Evolutionary conservation across 176 grass and related monocot genomes (phyloP).

Genomic region (Cenchrus purpureus): DNA sequence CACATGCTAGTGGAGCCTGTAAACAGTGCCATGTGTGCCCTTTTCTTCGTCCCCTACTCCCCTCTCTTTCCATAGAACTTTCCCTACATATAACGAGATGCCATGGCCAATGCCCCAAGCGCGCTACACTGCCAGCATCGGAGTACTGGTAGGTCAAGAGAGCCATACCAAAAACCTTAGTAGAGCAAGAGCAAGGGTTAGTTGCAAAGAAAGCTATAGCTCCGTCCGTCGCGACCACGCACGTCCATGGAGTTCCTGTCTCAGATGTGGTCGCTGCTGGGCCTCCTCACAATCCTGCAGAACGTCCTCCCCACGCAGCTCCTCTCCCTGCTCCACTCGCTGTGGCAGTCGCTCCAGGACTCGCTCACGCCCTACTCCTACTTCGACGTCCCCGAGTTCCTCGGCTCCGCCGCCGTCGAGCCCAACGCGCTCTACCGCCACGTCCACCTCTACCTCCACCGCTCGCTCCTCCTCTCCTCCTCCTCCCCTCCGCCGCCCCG

Average conservation of each 20-base stretch:
- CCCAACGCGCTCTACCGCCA: constrained; percentile 93
- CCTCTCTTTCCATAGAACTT: constrained; percentile 17
- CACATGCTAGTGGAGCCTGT: neutral
- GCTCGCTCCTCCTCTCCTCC: constrained; percentile 74
- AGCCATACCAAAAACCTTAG: constrained; percentile 5
- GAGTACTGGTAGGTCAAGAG: neutral
- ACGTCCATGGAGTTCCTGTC: constrained; percentile 82
- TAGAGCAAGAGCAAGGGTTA: constrained; percentile 10
- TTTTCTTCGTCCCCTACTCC: neutral
- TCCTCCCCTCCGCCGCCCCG: constrained; percentile 61
- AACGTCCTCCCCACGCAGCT: constrained; percentile 95
- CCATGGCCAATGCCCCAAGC: constrained; percentile 12
- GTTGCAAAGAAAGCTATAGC: neutral
- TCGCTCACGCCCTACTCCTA: constrained; percentile 96
- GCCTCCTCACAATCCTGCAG: constrained; percentile 94
- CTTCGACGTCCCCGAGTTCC: constrained; percentile 92
- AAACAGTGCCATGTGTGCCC: constrained; percentile 26
- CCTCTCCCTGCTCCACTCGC: constrained; percentile 80
- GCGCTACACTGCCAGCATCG: neutral
- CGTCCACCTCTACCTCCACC: constrained; percentile 94
- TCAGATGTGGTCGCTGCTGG: constrained; percentile 97
- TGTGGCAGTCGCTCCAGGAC: constrained; percentile 93
- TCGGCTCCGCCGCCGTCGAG: constrained; percentile 86
- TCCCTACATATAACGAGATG: constrained; percentile 44
- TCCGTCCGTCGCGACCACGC: neutral